Conservation (phyloP, 1,139 yeast species). For the Saccharomyces hybrid region DNA sequence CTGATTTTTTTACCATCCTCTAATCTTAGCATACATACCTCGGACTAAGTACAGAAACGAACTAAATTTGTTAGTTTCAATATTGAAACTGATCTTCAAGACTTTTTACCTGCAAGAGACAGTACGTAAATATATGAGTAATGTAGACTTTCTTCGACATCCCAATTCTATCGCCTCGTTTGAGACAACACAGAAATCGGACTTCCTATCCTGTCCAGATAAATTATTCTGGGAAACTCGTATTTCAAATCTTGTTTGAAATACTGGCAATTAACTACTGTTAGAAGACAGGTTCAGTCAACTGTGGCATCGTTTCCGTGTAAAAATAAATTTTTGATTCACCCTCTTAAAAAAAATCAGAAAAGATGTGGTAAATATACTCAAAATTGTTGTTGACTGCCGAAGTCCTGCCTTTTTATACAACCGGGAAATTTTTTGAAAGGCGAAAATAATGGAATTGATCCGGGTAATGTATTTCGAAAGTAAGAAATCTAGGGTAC, state of each 20-base stretch:
- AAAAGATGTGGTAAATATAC: background rate
- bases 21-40: background rate
- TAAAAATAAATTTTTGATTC: slow-evolving; percentile 28
- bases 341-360: slow-evolving; percentile 14
- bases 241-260: slow-evolving; percentile 27
- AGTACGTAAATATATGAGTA: slow-evolving; percentile 5
- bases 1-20: background rate
- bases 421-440: background rate
- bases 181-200: slow-evolving; percentile 30
- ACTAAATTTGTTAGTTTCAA: background rate
- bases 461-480: background rate
- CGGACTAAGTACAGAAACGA: background rate
- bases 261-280: slow-evolving; percentile 35
- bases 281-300: slow-evolving; percentile 30
- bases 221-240: slow-evolving; percentile 33
- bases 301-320: slow-evolving; percentile 35
- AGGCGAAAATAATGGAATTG: too few relatives aligned
- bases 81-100: background rate
- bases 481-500: background rate
- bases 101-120: background rate
- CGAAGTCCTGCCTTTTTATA: background rate
- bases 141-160: slow-evolving; percentile 35
- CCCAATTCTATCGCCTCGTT: slow-evolving; percentile 29
- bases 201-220: slow-evolving; percentile 33
- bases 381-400: background rate